A percentile compares a stretch with the other conserved stretches of the same genome.
Evolutionary conservation across 2,329 filamentous ascomycete genomes (phyloP).

Genomic region (Endoconidiophora laricicola): DNA sequence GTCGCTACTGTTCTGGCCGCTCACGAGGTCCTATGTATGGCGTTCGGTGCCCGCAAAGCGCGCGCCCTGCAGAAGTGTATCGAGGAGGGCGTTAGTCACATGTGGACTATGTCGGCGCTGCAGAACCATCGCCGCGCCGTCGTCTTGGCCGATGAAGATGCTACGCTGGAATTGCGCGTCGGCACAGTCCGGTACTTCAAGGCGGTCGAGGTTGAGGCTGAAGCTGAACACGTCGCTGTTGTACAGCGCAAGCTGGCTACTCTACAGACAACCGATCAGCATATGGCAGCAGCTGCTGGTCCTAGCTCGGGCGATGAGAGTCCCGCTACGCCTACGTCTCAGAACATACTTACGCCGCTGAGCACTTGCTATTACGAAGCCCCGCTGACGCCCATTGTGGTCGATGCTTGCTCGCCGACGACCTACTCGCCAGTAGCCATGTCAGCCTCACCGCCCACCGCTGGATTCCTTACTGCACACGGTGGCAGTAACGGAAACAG

Average conservation of each 20-base stretch:
- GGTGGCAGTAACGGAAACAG: not conserved
- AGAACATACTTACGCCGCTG: conserved; percentile 3
- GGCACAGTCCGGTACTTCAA: conserved; percentile 62
- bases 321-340: not conserved
- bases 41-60: conserved; percentile 66
- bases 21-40: conserved; percentile 67
- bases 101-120: conserved; percentile 74
- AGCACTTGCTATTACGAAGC: conserved; percentile 15
- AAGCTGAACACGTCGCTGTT: conserved; percentile 29
- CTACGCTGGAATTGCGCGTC: conserved; percentile 54
- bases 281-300: not conserved
- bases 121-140: conserved; percentile 69
- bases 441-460: not conserved
- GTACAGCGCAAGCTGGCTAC: conserved; percentile 22
- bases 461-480: not conserved
- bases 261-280: conserved; percentile 34
- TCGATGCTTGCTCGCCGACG: conserved; percentile 24
- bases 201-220: conserved; percentile 46
- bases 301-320: not conserved
- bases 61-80: conserved; percentile 64
- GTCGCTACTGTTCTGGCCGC: conserved; percentile 72
- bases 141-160: conserved; percentile 71
- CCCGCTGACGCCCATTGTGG: conserved; percentile 21
- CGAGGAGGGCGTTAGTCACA: conserved; percentile 71
- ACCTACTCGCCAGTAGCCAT: conserved; percentile 13